Percentiles rank a stretch among this genome's conserved stretches.
Evolutionary conservation across 257 asterid genomes (phyloP).

Genomic region (Oldenlandia corymbosa): DNA sequence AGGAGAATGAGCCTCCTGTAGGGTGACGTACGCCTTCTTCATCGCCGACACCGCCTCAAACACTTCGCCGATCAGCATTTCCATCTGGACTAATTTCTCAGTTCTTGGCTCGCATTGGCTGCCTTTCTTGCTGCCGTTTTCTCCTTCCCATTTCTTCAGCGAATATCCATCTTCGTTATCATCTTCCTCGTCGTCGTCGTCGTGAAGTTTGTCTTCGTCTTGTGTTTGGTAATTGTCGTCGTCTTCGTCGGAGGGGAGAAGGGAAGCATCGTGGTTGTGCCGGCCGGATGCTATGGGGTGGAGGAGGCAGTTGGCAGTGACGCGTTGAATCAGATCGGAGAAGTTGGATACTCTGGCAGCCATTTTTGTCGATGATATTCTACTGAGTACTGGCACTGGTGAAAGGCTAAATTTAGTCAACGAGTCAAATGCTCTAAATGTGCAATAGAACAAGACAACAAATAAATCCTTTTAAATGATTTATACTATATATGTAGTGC

Average conservation of each 20-base stretch:
- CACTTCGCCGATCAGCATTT: slow-evolving; percentile 69
- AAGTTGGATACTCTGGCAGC: slow-evolving; percentile 66
- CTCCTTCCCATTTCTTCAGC: slow-evolving; percentile 16
- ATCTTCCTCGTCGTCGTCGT: slow-evolving; percentile 5
- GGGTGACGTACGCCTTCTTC: slow-evolving; percentile 82
- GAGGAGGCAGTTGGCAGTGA: slow-evolving; percentile 90
- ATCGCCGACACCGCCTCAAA: slow-evolving; percentile 74
- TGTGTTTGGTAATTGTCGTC: slow-evolving; percentile 17
- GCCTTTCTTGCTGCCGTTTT: not conserved
- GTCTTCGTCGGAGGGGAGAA: slow-evolving; percentile 21
- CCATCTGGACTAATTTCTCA: slow-evolving; percentile 52
- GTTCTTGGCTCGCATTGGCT: slow-evolving; percentile 13
- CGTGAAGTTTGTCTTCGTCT: slow-evolving; percentile 28
- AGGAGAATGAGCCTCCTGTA: slow-evolving; percentile 86
- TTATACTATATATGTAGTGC: no score
- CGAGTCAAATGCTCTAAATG: not conserved
- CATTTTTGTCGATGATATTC: slow-evolving; percentile 44
- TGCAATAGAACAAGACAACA: no score
- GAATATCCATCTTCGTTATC: slow-evolving; percentile 6
- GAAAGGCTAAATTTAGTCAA: not conserved
- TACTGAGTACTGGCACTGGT: not conserved
- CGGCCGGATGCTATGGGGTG: slow-evolving; percentile 58
- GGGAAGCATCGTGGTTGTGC: slow-evolving; percentile 18
- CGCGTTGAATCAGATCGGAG: slow-evolving; percentile 96
- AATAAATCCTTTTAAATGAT: no score